Percentiles rank a stretch among this genome's conserved stretches.
phyloP scores from a whole-genome alignment of 768 basidiomycete species.

The Megacollybia marginata region DNA sequence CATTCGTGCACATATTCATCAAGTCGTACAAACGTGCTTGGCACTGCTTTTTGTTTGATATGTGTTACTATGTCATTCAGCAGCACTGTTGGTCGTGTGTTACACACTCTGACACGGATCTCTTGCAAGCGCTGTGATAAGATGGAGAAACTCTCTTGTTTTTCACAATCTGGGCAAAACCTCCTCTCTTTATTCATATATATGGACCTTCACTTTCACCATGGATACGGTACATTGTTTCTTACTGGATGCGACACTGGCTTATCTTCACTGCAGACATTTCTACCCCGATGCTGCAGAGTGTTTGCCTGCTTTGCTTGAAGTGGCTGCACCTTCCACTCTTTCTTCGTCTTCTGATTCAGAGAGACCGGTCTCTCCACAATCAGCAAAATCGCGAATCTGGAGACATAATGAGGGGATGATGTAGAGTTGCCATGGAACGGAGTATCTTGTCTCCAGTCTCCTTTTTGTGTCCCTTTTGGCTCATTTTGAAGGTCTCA shows the following conservation, averaged over 20 bases:
- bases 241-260: not conserved
- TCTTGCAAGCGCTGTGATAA: slow-evolving; percentile 90
- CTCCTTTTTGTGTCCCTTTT: too few species aligned
- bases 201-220: slow-evolving; percentile 89
- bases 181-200: slow-evolving; percentile 92
- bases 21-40: slow-evolving; percentile 50
- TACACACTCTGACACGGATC: slow-evolving; percentile 90
- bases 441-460: too few species aligned
- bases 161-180: slow-evolving; percentile 98
- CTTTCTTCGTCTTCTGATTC: too few species aligned
- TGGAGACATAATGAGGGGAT: too few species aligned
- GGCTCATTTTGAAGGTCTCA: too few species aligned
- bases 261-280: slow-evolving; percentile 44
- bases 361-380: too few species aligned
- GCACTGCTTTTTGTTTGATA: slow-evolving; percentile 91
- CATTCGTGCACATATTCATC: too few species aligned
- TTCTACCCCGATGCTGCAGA: slow-evolving; percentile 74
- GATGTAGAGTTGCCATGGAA: too few species aligned
- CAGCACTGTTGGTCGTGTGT: slow-evolving; percentile 81
- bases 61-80: slow-evolving; percentile 88
- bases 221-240: slow-evolving; percentile 66
- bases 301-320: slow-evolving; percentile 81
- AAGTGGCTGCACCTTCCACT: slow-evolving; percentile 66
- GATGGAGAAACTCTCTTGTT: slow-evolving; percentile 97
- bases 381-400: too few species aligned